Evolutionary conservation across 2,329 filamentous ascomycete species (phyloP).

Genomic region (Sporothrix humicola): DNA sequence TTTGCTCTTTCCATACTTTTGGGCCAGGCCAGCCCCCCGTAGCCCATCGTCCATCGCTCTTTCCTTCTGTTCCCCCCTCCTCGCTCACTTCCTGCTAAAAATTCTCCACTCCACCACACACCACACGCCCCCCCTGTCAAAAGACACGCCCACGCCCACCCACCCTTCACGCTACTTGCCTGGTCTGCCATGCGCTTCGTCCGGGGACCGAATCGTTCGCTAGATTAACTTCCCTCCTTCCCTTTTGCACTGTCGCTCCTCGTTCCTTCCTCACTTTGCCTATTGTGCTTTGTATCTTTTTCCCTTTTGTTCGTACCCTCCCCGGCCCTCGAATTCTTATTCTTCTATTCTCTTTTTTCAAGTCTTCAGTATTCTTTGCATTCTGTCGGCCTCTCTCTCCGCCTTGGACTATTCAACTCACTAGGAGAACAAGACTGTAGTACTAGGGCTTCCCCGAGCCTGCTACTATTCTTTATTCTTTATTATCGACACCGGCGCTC

Average conservation of each 20-base stretch:
- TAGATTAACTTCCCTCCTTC: conserved; percentile 35
- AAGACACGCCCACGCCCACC: conserved; percentile 22
- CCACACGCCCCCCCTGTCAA: conserved; percentile 25
- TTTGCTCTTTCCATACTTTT: not conserved
- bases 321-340: conserved; percentile 7
- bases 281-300: not conserved
- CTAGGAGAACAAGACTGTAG: too few species aligned
- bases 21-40: not conserved
- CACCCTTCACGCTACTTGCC: conserved; percentile 31
- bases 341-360: not conserved
- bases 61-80: not conserved
- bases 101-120: conserved; percentile 20
- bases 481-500: conserved; percentile 20
- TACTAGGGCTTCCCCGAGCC: conserved; percentile 2
- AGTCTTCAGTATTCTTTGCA: not conserved
- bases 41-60: conserved; percentile 25
- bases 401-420: not conserved
- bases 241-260: conserved; percentile 27
- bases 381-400: not conserved
- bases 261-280: conserved; percentile 11
- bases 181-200: conserved; percentile 37
- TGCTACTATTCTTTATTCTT: conserved; percentile 10
- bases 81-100: not conserved
- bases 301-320: conserved; percentile 5
- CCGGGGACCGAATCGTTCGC: conserved; percentile 32